Evolutionary conservation across 345 rosid genomes (phyloP), one percentile per base, ranked within the genome.

Genomic region (Eucalyptus rudis): DNA sequence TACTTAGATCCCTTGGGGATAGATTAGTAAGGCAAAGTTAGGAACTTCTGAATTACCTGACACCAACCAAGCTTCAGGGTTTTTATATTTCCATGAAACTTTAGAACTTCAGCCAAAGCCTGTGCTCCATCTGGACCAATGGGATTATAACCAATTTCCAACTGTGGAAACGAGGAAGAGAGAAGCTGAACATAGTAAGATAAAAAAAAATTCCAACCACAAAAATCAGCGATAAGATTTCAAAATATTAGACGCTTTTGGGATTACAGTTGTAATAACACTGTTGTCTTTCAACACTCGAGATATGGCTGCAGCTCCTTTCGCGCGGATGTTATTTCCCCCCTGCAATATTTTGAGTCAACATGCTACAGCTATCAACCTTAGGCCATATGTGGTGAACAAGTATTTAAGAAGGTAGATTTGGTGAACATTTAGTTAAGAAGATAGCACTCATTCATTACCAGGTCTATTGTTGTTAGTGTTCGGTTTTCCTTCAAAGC

Each of bases 31-130:
- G 51, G 81, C 62, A 40, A 16, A 56, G 59, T 76, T 13, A 49
- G 49, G 68, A 40, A 80, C 71, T 49, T 36, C 59, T 62, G 81
- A 44, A 50, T 92, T 91, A 97, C 99, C 98, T 96, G 97, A 92
- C 99, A 97, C 99, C 99, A 97, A 89, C 99, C 98, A 88, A 97
- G 99, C 95, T 97, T 97, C 79, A 97, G 96, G 36, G 95, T 94
- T 85, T 92, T 95, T 51, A 97, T 91, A 89, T 95, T 97, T 88
- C 99, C 98, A 89, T 96, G 94, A 91, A 97, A 97, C 95, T 97
- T 97, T 25, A 97, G 98, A 92, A 97, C 94, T 91, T 97, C 99
- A 7, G 94, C 93, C 92, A 97, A 88, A 33, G 95, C 97, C 94
- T 96, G 96, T 49, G 96, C 97, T 83, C 99, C 99, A 54, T 97